Evolutionary conservation across 208 protist species (phyloP), one percentile per base, ranked within the genome.

Genomic region (Leishmania amazonensis): DNA sequence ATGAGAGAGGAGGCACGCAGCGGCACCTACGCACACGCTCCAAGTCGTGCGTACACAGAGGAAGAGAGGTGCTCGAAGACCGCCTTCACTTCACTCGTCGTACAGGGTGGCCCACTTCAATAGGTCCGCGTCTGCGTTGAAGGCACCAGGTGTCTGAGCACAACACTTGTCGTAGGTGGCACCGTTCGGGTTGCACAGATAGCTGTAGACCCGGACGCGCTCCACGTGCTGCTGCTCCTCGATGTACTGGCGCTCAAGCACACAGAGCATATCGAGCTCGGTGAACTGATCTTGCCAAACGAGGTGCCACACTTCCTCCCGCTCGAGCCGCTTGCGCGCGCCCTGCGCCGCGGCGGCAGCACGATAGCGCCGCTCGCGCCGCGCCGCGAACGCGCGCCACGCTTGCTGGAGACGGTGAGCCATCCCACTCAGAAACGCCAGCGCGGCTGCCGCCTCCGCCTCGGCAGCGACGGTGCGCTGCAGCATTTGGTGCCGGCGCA

Each of bases 221-320:
- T 77, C 54, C 38, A 76, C 35, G 82, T 88, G 83, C 74, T 83
- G 65, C n/a, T 62, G 38, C 70, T 86, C 83, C n/a, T 73, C 79
- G 13, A 89, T 84, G 35, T 79, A 85, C 28, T 90, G 87, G 45
- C 84, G 80, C 77, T 88, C 53, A 21, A 85, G 75, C 28, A 75
- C 45, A 58, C 73, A 76, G n/a, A 84, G 81, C 53, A 87, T 62
- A 65, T 85, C 64, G 77, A 76, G 28, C 54, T 90, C 65, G 47
- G 28, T 49, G 79, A 80, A 65, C 87, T 85, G 82, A 51, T 85
- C 82, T 3, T 62, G 76, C 82, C 82, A 85, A 47, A 85, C 67
- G 19, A 75, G 62, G 13, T 79, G 58, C 76, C 76, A 68, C 65
- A 91, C 90, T 31, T 93, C 90, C 75, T 93, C 90, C 76, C 81